Conservation (phyloP, 2,329 filamentous ascomycete species). For the Scolecobasidium constrictum region DNA sequence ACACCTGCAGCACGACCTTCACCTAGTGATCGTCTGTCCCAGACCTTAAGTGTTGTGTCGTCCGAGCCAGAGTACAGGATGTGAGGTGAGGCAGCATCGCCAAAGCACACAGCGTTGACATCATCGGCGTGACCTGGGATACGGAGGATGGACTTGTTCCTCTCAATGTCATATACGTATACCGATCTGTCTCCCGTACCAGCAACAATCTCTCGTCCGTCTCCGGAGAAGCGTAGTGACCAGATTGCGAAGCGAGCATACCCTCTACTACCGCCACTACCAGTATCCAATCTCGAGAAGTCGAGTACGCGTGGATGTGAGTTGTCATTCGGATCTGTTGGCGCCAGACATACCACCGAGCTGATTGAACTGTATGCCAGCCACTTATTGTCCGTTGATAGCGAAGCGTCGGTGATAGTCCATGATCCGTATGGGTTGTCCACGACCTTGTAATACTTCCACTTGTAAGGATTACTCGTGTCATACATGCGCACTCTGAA, state of each 20-base stretch:
- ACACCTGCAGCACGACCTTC: conserved; percentile 52
- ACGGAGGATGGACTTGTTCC: conserved; percentile 59
- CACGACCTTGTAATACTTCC: conserved; percentile 89
- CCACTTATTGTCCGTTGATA: conserved; percentile 86
- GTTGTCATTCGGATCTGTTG: conserved; percentile 72
- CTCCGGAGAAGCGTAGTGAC: conserved; percentile 85
- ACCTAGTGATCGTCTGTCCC: conserved; percentile 70
- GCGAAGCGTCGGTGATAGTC: conserved; percentile 88
- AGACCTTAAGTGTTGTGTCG: conserved; percentile 87
- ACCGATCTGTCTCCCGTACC: conserved; percentile 72
- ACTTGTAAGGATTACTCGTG: conserved; percentile 87
- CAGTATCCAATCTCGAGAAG: conserved; percentile 28
- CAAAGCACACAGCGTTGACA: conserved; percentile 95
- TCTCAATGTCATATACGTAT: conserved; percentile 87
- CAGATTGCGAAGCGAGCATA: conserved; percentile 41
- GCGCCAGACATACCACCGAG: conserved; percentile 71
- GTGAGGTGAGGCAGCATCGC: conserved; percentile 77
- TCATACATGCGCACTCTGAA: conserved; percentile 96
- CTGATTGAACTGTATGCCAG: conserved; percentile 87
- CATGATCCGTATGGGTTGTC: conserved; percentile 78
- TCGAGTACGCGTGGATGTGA: conserved; percentile 33
- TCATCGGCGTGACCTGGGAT: conserved; percentile 74
- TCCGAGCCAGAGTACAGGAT: conserved; percentile 95
- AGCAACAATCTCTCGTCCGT: conserved; percentile 81
- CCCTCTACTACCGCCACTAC: neutral